Base-by-base conservation (phyloP, 352 stramenopile genomes). In the Pythium myriotylum region DNA sequence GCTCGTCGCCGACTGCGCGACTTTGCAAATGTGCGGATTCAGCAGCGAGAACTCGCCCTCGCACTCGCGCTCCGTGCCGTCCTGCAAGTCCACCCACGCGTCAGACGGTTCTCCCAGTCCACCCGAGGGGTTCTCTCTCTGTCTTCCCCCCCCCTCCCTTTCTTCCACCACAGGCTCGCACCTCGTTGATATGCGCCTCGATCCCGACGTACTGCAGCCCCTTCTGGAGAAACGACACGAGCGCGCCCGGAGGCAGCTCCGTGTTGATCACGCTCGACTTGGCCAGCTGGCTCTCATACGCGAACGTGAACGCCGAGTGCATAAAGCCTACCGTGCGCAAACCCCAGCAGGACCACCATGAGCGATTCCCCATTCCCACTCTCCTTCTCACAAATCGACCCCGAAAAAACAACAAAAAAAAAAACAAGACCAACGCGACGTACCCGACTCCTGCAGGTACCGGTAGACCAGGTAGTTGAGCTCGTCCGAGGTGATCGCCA, bases 161-260 rank as follows among this genome's bases (percentile, higher is more conserved):
- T 20, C 37, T 43, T 43, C n/a, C 13, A 40, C 37, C 37, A 43
- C 37, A 20, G 37, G 13, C n/a, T 60, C 65, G 19, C 45, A 92
- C 84, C 75, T 95, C 87, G 59, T 95, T 95, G 49, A 95, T 89
- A 59, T 95, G 87, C 55, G 87, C 87, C 62, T 97, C 90, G 48
- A 97, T 95, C 43, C 92, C 87, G 42, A 96, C 83, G 67, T 98
- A 98, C 68, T 97, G 94, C 37, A 99, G 77, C 2, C 97, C 97
- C 73, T 99, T 99, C 75, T 99, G 97, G 41, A 99, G 65, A 74
- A 99, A 99, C 14, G 94, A 97, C 42, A 99, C 95, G 22, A 99
- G 83, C 51, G 97, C 97, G 14, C 97, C 97, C 0, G 97, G 96
- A 24, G 97, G 96, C 39, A 99, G 77, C 60, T 98, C 83, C 37